Evolutionary conservation across 108 stramenopile species (phyloP).

Genomic region (Cyclostephanos invisitatus): DNA sequence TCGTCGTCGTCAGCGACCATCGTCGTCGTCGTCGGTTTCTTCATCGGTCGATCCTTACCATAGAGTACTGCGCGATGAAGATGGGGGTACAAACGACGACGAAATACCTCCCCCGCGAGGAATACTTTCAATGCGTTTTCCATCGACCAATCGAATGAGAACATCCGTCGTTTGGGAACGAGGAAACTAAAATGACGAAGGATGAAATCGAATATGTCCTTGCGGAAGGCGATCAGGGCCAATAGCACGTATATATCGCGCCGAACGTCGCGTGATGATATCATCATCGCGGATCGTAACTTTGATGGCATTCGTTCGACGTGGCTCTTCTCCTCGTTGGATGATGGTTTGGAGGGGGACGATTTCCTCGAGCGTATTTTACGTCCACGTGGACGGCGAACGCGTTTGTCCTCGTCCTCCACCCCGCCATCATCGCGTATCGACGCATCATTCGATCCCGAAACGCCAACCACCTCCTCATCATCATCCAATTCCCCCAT

Average conservation of each 20-base stretch:
- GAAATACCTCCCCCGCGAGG: constrained; percentile 54
- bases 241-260: constrained; percentile 40
- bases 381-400: too few species aligned
- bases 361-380: too few species aligned
- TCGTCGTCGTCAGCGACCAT: background rate
- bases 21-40: background rate
- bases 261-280: background rate
- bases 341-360: too few species aligned
- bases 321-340: too few species aligned
- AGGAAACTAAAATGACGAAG: constrained; percentile 5
- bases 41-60: background rate
- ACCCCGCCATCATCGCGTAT: too few species aligned
- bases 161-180: constrained; percentile 7
- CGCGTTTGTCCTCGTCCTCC: too few species aligned
- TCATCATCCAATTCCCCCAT: too few species aligned
- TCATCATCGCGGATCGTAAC: too few species aligned
- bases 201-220: constrained; percentile 43
- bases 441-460: too few species aligned
- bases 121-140: constrained; percentile 53
- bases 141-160: constrained; percentile 37
- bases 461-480: too few species aligned
- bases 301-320: too few species aligned
- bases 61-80: background rate
- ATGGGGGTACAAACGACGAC: constrained; percentile 22
- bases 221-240: constrained; percentile 67